Evolutionary conservation across 768 basidiomycete genomes (phyloP).

Genomic region (Daedaleopsis nitida): DNA sequence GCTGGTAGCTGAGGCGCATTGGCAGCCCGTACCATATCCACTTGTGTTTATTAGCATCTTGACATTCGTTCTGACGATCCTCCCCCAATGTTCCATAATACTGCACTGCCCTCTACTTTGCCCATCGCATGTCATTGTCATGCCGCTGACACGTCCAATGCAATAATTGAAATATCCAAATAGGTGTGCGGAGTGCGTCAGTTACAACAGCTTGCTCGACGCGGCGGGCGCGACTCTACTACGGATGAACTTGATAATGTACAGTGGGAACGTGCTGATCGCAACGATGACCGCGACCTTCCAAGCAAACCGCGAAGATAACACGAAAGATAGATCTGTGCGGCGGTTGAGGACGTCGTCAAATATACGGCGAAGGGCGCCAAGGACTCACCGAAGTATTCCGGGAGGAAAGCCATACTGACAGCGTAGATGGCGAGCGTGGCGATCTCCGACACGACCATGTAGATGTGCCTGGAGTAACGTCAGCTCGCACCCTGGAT

Average conservation of each 20-base stretch:
- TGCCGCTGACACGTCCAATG: conserved; percentile 30
- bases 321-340: conserved; percentile 88
- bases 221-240: conserved; percentile 88
- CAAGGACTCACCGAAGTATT: conserved; percentile 86
- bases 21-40: background rate
- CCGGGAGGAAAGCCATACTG: conserved; percentile 91
- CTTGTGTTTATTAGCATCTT: conserved; percentile 15
- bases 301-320: conserved; percentile 87
- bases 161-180: conserved; percentile 24
- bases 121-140: conserved; percentile 23
- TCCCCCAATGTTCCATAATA: conserved; percentile 26
- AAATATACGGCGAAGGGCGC: background rate
- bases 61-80: conserved; percentile 17
- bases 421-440: conserved; percentile 87
- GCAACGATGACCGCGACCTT: conserved; percentile 96
- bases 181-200: conserved; percentile 3
- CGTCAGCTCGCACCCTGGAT: background rate
- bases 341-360: background rate
- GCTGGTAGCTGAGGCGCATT: conserved; percentile 28
- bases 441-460: conserved; percentile 89
- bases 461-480: conserved; percentile 81
- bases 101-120: conserved; percentile 31
- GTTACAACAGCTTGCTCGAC: conserved; percentile 84
- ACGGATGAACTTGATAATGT: conserved; percentile 85
- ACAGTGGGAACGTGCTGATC: conserved; percentile 90